Base-by-base conservation (phyloP, 257 asterid species). In the Fraxinus excelsior region DNA sequence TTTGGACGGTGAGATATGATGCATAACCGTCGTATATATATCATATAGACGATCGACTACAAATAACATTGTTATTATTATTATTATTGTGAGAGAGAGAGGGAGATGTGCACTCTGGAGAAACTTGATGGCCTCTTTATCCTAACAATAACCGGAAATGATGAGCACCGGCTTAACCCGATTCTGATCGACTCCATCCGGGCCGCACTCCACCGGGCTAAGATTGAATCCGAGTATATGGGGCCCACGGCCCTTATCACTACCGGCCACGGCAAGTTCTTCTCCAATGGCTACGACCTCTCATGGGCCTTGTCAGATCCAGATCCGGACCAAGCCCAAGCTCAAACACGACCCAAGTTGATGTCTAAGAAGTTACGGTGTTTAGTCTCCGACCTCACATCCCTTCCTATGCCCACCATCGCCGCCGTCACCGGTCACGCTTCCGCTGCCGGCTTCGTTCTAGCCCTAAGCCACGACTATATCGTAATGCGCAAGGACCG, bases 361-460 rank as follows among this genome's bases (percentile, higher is more conserved):
- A 76, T 90, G 91, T 82, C 90, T 3, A 72, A 74, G 76, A 84
- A 86, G 69, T 84, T 90, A 80, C 96, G 96, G 3, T 32, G 73
- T 9, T 69, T 92, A 40, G 82, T 92, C 51, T 80, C 76, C 64
- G 92, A 90, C 19, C 86, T 92, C 16, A 76, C 90, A 81, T 72
- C 85, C 62, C 79, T 90, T 71, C 96, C 97, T 28, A 92, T 92
- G 92, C 97, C 97, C 2, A 92, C 96, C 0, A 87, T 92, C 77
- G 97, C 94, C 28, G 97, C 92, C 68, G 88, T 92, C 23, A 88
- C 87, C 19, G 94, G 94, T 19, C 89, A 87, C 79, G 92, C 97
- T 65, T 74, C 91, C 19, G 94, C 91, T 28, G 86, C 83, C 26
- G 97, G 94, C 0, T 80, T 90, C 76, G 46, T 79, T 40, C 78